A percentile compares a stretch with the other conserved stretches of the same genome.
Conservation (phyloP, 2,329 filamentous ascomycete species). For the Pseudogymnoascus pannorum region DNA sequence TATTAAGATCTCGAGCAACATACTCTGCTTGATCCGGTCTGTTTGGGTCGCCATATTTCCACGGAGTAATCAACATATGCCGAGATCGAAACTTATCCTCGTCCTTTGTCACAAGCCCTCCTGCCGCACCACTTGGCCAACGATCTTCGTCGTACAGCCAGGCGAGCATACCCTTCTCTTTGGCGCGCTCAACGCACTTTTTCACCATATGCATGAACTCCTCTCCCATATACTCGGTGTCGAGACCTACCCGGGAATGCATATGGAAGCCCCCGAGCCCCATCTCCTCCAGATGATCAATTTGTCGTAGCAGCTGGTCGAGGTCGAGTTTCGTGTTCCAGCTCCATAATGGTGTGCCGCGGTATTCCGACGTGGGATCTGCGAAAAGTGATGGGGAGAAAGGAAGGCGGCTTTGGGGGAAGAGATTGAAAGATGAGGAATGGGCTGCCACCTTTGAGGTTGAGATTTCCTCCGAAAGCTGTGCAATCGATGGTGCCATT, state of each 20-base stretch:
- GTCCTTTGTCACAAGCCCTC: slow-evolving; percentile 24
- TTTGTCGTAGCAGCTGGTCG: slow-evolving; percentile 25
- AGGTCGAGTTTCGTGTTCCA: slow-evolving; percentile 28
- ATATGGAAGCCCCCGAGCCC: slow-evolving; percentile 30
- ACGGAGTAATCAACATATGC: slow-evolving; percentile 26
- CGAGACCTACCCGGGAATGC: slow-evolving; percentile 28
- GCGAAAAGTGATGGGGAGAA: slow-evolving; percentile 26
- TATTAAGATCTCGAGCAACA: not conserved
- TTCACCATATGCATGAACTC: slow-evolving; percentile 28
- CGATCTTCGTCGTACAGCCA: slow-evolving; percentile 30
- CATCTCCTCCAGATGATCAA: slow-evolving; percentile 28
- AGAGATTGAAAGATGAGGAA: not conserved
- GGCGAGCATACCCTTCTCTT: slow-evolving; percentile 28
- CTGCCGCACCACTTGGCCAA: slow-evolving; percentile 28
- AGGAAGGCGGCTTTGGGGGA: slow-evolving; percentile 4
- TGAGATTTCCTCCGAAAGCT: not conserved
- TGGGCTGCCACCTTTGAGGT: not conserved
- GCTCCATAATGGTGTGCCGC: slow-evolving; percentile 27
- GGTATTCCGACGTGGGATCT: slow-evolving; percentile 27
- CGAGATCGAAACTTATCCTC: slow-evolving; percentile 24
- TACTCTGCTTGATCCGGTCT: not conserved
- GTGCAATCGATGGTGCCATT: not conserved
- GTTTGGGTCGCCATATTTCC: slow-evolving; percentile 5
- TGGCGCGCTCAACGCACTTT: slow-evolving; percentile 28
- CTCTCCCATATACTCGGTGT: slow-evolving; percentile 28